These are phyloP conservation scores for Aspergillus eucalypticola DNA, from an alignment of 2,329 filamentous ascomycete species.

Conservation along the genomic window DNA sequence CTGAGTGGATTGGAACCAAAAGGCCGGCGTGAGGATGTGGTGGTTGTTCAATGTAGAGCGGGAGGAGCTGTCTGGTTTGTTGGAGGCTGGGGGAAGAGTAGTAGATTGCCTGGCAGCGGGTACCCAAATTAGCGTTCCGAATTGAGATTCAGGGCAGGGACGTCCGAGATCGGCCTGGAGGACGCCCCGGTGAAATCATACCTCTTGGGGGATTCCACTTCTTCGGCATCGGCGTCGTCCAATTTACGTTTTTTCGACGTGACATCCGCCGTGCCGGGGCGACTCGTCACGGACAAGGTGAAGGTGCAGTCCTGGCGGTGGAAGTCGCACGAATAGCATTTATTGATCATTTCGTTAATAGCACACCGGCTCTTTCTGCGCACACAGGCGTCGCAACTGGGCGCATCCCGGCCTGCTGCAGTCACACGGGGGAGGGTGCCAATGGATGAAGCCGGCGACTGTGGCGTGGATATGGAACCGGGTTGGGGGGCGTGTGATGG, in stretches of 20 bases:
- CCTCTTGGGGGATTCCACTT: constrained; percentile 39
- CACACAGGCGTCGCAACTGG: constrained; percentile 46
- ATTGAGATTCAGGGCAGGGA: constrained; percentile 15
- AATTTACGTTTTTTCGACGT: constrained; percentile 44
- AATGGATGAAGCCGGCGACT: constrained; percentile 21
- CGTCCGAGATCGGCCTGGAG: constrained; percentile 24
- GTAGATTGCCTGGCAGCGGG: constrained; percentile 28
- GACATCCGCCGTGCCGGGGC: constrained; percentile 23
- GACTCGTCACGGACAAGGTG: constrained; percentile 27
- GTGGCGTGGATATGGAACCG: constrained; percentile 23
- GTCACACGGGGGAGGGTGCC: constrained; percentile 29
- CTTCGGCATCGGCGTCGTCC: constrained; percentile 31
- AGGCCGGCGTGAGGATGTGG: constrained; percentile 31
- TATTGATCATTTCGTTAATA: constrained; percentile 47
- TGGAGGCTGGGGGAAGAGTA: constrained; percentile 22
- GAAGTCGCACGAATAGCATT: constrained; percentile 48
- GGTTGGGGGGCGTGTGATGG: constrained; percentile 27
- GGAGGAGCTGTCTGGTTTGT: constrained; percentile 21
- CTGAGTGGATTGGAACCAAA: constrained; percentile 41
- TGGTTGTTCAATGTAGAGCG: constrained; percentile 19
- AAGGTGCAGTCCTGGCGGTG: constrained; percentile 49
- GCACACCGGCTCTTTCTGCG: constrained; percentile 46
- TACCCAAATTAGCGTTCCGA: constrained; percentile 19
- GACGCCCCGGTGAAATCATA: constrained; percentile 24
- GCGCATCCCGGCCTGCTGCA: constrained; percentile 36